A percentile compares a stretch with the other conserved stretches of the same genome.
Evolutionary conservation across 176 grass and related monocot species (phyloP).

Genomic region (Triticum monococcum): DNA sequence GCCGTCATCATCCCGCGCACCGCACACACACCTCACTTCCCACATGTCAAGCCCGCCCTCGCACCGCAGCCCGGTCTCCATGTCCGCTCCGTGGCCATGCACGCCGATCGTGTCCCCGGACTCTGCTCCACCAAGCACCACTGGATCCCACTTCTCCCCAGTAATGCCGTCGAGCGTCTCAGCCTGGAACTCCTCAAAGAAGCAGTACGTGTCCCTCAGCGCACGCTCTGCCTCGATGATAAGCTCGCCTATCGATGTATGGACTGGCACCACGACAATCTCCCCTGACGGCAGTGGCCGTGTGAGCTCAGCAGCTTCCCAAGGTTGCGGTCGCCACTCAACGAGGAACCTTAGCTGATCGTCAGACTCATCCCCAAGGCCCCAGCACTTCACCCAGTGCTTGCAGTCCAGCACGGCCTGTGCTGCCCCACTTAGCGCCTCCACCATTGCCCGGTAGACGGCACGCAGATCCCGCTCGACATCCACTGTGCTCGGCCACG

Average conservation of each 20-base stretch:
- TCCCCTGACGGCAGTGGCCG: slow-evolving; percentile 51
- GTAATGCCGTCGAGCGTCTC: slow-evolving; percentile 54
- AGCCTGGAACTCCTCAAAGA: slow-evolving; percentile 64
- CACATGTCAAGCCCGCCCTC: slow-evolving; percentile 53
- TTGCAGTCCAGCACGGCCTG: slow-evolving; percentile 76
- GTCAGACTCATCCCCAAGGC: slow-evolving; percentile 69
- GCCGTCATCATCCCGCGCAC: slow-evolving; percentile 72
- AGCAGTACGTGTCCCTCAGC: slow-evolving; percentile 77
- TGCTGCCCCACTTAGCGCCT: slow-evolving; percentile 37
- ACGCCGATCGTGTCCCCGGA: slow-evolving; percentile 57
- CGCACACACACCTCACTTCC: slow-evolving; percentile 66
- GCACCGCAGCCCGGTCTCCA: slow-evolving; percentile 56
- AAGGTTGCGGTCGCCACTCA: slow-evolving; percentile 55
- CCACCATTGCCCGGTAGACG: slow-evolving; percentile 58
- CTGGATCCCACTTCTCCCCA: slow-evolving; percentile 86
- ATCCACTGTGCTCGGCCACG: slow-evolving; percentile 43
- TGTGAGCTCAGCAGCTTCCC: slow-evolving; percentile 64
- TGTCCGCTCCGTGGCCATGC: slow-evolving; percentile 54
- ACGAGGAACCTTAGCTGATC: slow-evolving; percentile 82
- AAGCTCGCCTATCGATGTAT: slow-evolving; percentile 85
- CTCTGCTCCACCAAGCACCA: slow-evolving; percentile 90
- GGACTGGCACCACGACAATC: slow-evolving; percentile 77
- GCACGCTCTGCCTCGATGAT: slow-evolving; percentile 55
- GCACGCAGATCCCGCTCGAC: slow-evolving; percentile 58
- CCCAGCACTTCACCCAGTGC: slow-evolving; percentile 92